Conservation (phyloP, 225 moss, liverwort and hornwort genomes). For the Physcomitrellopsis africana region DNA sequence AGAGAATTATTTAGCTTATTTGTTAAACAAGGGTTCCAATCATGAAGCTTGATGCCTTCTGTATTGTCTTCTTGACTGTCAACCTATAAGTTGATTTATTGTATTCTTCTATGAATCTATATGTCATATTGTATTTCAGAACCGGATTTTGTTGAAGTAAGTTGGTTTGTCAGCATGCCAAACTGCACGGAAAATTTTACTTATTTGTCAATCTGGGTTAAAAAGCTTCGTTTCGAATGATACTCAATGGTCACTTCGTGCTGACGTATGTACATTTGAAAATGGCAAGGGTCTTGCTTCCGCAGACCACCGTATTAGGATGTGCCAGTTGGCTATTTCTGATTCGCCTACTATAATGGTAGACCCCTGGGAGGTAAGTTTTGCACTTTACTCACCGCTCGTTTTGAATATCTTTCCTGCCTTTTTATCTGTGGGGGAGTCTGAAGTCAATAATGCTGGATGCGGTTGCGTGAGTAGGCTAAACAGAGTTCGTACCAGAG, state of each 20-base stretch:
- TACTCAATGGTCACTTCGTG: slow-evolving; percentile 18
- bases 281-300: slow-evolving; percentile 87
- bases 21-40: no score
- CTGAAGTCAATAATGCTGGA: slow-evolving; percentile 26
- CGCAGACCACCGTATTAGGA: slow-evolving; percentile 85
- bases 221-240: slow-evolving; percentile 18
- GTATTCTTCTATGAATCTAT: no score
- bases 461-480: slow-evolving; percentile 87
- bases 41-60: no score
- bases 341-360: slow-evolving; percentile 94
- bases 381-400: background rate
- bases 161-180: no score
- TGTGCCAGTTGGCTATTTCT: slow-evolving; percentile 87
- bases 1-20: background rate
- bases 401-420: slow-evolving; percentile 1
- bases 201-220: slow-evolving; percentile 13
- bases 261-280: slow-evolving; percentile 40
- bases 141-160: no score
- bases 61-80: no score
- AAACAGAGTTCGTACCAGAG: slow-evolving; percentile 93
- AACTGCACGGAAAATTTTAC: background rate
- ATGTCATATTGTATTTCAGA: no score
- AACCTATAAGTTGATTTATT: no score
- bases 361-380: slow-evolving; percentile 95
- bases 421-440: background rate